Percentiles rank a stretch among this genome's conserved stretches.
Evolutionary conservation across 768 basidiomycete species (phyloP).

Genomic region (Obba rivulosa): DNA sequence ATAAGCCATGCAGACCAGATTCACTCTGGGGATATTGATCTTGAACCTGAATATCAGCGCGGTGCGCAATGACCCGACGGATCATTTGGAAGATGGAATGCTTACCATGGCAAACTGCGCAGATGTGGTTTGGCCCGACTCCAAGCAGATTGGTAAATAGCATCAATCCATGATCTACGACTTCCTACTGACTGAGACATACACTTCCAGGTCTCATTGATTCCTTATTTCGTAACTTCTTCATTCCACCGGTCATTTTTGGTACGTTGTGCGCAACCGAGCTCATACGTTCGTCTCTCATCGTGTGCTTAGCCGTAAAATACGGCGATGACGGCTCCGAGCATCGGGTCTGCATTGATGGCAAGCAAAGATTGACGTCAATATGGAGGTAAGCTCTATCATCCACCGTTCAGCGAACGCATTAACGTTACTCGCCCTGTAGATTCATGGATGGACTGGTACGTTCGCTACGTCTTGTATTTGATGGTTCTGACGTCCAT

Average conservation of each 20-base stretch:
- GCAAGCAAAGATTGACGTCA: slow-evolving; percentile 77
- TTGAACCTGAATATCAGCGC: slow-evolving; percentile 77
- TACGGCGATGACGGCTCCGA: slow-evolving; percentile 58
- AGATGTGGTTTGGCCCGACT: slow-evolving; percentile 79
- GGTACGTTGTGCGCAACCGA: slow-evolving; percentile 29
- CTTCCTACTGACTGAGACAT: background rate
- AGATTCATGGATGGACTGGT: slow-evolving; percentile 72
- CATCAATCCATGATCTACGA: background rate
- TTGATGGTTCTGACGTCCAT: background rate
- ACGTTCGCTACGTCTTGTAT: slow-evolving; percentile 22
- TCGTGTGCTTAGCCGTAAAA: slow-evolving; percentile 38
- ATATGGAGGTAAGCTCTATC: slow-evolving; percentile 63
- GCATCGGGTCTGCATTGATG: slow-evolving; percentile 67
- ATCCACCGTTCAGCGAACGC: no score
- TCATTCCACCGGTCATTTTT: slow-evolving; percentile 77
- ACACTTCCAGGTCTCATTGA: slow-evolving; percentile 55
- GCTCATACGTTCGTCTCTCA: background rate
- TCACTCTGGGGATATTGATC: slow-evolving; percentile 53
- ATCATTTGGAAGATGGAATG: background rate
- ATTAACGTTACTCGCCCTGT: background rate
- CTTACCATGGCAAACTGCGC: background rate
- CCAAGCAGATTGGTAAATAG: slow-evolving; percentile 52
- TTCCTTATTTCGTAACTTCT: slow-evolving; percentile 73
- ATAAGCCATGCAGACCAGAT: slow-evolving; percentile 49
- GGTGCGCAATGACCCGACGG: slow-evolving; percentile 33